These are phyloP conservation scores for Wallacemonas rigidus DNA, from an alignment of 208 protist species.

Conservation along the genomic window DNA sequence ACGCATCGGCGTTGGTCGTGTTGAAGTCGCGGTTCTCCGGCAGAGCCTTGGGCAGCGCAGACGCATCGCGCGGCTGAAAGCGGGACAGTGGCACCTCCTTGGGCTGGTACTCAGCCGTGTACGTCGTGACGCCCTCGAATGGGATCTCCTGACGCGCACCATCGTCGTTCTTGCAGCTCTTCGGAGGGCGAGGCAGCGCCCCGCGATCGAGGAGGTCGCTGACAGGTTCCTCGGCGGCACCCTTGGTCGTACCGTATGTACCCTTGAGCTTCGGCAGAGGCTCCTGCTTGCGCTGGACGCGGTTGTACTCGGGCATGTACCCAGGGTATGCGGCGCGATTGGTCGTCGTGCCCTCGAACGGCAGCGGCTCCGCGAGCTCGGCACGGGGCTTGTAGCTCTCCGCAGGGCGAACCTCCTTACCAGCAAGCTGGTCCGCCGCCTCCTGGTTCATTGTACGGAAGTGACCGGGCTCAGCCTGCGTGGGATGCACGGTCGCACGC, in stretches of 20 bases:
- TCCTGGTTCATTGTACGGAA: conserved; percentile 91
- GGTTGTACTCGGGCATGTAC: conserved; percentile 78
- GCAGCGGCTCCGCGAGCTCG: conserved; percentile 48
- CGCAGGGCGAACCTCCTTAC: conserved; percentile 72
- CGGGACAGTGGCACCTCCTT: conserved; percentile 70
- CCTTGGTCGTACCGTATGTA: conserved; percentile 83
- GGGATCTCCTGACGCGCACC: conserved; percentile 44
- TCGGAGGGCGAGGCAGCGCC: conserved; percentile 67
- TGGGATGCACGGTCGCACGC: conserved; percentile 56
- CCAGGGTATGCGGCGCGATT: conserved; percentile 89
- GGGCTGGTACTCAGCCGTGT: conserved; percentile 85
- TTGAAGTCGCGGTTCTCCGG: conserved; percentile 88
- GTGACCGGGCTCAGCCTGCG: conserved; percentile 82
- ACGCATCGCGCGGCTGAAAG: conserved; percentile 25
- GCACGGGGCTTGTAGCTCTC: conserved; percentile 87
- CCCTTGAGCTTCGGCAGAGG: conserved; percentile 80
- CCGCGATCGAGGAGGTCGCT: conserved; percentile 50
- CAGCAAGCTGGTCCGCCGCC: conserved; percentile 77
- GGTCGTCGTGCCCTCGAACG: conserved; percentile 84
- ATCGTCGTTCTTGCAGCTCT: conserved; percentile 76
- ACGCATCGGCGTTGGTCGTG: conserved; percentile 62
- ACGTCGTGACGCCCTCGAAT: conserved; percentile 87
- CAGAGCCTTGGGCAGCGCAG: conserved; percentile 24
- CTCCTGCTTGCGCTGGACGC: conserved; percentile 65
- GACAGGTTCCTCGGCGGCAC: conserved; percentile 78